Base-by-base conservation (phyloP, 495 filamentous ascomycete species). In the Penicillium subrubescens region DNA sequence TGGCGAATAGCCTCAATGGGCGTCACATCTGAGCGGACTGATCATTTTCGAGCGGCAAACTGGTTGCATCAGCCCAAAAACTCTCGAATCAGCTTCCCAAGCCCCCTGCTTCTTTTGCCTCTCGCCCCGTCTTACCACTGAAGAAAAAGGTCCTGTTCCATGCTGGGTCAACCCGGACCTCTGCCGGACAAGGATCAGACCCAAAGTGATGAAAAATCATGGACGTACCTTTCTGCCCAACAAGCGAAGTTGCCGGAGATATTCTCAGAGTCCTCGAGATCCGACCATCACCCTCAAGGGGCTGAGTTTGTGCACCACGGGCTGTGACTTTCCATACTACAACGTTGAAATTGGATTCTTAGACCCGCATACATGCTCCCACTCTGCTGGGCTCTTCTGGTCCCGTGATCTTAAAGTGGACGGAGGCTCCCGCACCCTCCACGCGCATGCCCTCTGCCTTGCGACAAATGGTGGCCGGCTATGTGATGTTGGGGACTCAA, bases 271-370 rank as follows among this genome's bases (percentile, higher is more conserved):
- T 29, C 34, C 14, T 63, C 57, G 27, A 31, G 17, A 34, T 27
- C 44, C n/a, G 25, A 25, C 59, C 39, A 62, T 50, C 59, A 57
- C 53, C 33, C 39, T 57, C 6, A 4, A 33, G 35, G 51, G 37
- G 17, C 61, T 25, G 23, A 67, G 64, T 68, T 62, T 66, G 46
- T 51, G 48, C 55, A 46, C 51, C 41, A 37, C 61, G 58, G 23
- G 60, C 59, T 63, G 39, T 37, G 54, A 25, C 14, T 54, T 57
- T 57, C 57, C 62, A 57, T 67, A 12, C 53, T 59, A 62, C 65
- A 77, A 82, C 77, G 79, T 81, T 80, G 71, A 71, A 80, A 74
- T 82, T 81, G 76, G 62, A 79, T 80, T 79, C 51, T 57, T 35
- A 59, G 75, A 75, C 78, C 78, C 79, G 76, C 77, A 72, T 79